Evolutionary conservation across 2,329 filamentous ascomycete species (phyloP).

Genomic region (Aspergillus bombycis): DNA sequence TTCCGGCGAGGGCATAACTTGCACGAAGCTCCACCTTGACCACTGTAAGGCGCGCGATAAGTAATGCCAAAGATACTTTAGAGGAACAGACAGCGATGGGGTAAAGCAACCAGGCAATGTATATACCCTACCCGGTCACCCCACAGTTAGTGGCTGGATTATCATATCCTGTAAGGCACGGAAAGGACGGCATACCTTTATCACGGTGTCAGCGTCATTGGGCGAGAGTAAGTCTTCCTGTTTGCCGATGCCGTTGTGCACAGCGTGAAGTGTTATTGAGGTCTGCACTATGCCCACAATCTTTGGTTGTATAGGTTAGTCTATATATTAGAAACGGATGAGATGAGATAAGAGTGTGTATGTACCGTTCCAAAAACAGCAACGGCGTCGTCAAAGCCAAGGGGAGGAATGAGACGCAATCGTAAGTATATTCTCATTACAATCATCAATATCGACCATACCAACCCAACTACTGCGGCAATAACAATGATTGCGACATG

Average conservation of each 20-base stretch:
- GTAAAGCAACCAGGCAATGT: slow-evolving; percentile 3
- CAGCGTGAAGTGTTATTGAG: background rate
- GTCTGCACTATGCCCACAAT: slow-evolving; percentile 1
- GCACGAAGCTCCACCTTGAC: background rate
- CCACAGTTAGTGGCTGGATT: no score
- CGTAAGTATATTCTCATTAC: background rate
- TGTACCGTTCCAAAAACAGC: slow-evolving; percentile 1
- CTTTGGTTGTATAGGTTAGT: background rate
- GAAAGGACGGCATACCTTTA: background rate
- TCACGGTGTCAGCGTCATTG: background rate
- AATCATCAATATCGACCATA: slow-evolving; percentile 4
- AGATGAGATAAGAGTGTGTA: background rate
- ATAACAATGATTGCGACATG: slow-evolving; percentile 2
- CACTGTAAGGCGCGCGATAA: slow-evolving; percentile 1
- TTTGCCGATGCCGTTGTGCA: background rate
- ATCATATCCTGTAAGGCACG: no score
- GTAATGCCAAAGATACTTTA: background rate
- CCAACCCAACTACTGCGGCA: background rate
- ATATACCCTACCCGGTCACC: background rate
- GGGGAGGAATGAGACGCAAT: background rate
- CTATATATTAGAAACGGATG: no score
- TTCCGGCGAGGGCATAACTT: background rate
- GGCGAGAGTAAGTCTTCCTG: background rate
- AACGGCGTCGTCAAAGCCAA: background rate
- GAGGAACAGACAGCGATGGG: background rate